A percentile compares a stretch with the other conserved stretches of the same genome.
phyloP scores from a whole-genome alignment of 805 yeast genomes.

The Candida loeiensis region DNA sequence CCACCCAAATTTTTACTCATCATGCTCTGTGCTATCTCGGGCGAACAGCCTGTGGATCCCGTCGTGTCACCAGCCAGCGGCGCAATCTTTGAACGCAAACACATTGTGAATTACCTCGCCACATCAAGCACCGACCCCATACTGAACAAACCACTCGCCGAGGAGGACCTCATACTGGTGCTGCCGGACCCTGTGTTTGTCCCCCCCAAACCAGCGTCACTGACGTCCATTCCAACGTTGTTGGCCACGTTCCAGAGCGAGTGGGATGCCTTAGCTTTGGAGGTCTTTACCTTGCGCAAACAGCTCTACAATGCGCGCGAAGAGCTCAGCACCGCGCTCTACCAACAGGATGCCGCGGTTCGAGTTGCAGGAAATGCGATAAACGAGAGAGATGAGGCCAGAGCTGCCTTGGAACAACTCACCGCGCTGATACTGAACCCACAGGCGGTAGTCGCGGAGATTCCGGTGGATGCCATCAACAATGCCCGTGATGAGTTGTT shows the following conservation, averaged over 20 bases:
- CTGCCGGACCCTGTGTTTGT: constrained; percentile 20
- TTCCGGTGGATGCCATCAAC: constrained; percentile 22
- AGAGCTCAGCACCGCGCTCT: constrained; percentile 73
- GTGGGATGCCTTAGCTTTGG: constrained; percentile 85
- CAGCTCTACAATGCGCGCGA: constrained; percentile 63
- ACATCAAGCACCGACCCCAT: constrained; percentile 76
- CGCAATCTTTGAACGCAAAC: constrained; percentile 60
- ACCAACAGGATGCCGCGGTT: constrained; percentile 87
- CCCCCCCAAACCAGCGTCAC: constrained; percentile 44
- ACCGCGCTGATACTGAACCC: constrained; percentile 34
- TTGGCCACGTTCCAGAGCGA: constrained; percentile 77
- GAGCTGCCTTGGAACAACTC: constrained; percentile 57
- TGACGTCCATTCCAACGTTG: constrained; percentile 74
- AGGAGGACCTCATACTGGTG: constrained; percentile 54
- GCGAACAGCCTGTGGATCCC: constrained; percentile 64
- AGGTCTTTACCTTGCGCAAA: constrained; percentile 70
- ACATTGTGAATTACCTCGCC: constrained; percentile 59
- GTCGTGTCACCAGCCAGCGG: constrained; percentile 75
- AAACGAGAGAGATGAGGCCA: constrained; percentile 74
- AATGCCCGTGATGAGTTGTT: constrained; percentile 33
- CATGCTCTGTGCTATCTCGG: constrained; percentile 50
- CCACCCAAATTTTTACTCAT: background rate
- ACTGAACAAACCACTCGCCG: constrained; percentile 54
- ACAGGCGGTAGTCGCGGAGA: constrained; percentile 16
- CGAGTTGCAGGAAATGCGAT: constrained; percentile 75